Evolutionary conservation across 805 yeast genomes (phyloP).

Genomic region (Wickerhamiella azymoides): DNA sequence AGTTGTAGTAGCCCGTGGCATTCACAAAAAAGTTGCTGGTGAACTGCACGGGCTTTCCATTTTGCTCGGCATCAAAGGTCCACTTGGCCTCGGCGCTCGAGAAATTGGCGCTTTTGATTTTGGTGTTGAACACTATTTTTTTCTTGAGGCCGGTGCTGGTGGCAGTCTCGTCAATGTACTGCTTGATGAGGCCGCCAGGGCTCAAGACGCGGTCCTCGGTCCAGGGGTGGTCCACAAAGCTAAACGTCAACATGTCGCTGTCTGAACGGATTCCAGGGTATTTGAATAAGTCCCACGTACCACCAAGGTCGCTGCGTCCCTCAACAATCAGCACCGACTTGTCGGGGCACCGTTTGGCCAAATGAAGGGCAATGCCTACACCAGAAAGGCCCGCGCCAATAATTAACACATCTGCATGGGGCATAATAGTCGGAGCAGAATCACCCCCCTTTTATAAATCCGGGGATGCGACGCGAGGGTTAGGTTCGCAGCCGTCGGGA

Average conservation of each 20-base stretch:
- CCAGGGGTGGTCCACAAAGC: constrained; percentile 8
- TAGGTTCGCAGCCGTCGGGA: neutral
- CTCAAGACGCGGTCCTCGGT: constrained; percentile 4
- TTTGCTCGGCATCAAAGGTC: neutral
- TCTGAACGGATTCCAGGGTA: constrained; percentile 8
- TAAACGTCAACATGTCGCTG: constrained; percentile 7
- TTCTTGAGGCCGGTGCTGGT: neutral
- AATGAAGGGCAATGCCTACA: constrained; percentile 6
- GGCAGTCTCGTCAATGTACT: constrained; percentile 4
- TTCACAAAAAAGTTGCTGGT: constrained; percentile 4
- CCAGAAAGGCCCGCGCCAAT: constrained; percentile 8
- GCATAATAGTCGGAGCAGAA: neutral
- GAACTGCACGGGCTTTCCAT: neutral
- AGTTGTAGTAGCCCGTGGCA: constrained; percentile 5
- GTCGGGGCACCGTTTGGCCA: neutral
- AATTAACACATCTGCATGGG: neutral
- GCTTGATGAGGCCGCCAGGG: constrained; percentile 4
- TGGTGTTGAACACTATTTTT: neutral
- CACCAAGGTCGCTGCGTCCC: constrained; percentile 7
- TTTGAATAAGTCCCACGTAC: constrained; percentile 8
- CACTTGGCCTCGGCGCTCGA: neutral
- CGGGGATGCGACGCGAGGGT: neutral
- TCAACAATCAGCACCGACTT: constrained; percentile 3
- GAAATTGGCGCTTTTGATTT: neutral
- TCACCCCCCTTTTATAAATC: neutral